Evolutionary conservation across 805 yeast genomes (phyloP).

Genomic region (Candida sonorensis): DNA sequence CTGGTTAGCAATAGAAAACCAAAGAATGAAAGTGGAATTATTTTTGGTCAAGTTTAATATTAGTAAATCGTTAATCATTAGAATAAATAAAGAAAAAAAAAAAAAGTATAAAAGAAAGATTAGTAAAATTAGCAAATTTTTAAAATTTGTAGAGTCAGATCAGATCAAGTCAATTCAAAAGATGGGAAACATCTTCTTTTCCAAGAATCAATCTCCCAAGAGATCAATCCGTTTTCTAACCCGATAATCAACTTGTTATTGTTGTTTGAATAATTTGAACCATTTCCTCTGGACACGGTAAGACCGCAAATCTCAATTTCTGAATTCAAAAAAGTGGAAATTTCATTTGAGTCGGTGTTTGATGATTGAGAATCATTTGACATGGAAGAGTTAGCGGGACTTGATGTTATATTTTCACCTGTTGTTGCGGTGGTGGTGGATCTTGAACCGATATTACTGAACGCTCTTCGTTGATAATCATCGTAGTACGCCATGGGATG

Average conservation of each 20-base stretch:
- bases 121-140: neutral
- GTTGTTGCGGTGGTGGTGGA: neutral
- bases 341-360: too few relatives aligned
- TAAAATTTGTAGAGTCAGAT: neutral
- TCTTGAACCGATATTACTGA: neutral
- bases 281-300: too few relatives aligned
- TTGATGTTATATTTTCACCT: neutral
- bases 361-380: too few relatives aligned
- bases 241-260: slow-evolving; percentile 49
- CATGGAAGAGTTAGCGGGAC: too few relatives aligned
- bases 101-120: neutral
- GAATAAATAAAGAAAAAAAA: slow-evolving; percentile 1
- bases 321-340: slow-evolving; percentile 18
- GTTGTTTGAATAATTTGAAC: too few relatives aligned
- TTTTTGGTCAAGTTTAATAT: too few relatives aligned
- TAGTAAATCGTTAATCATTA: too few relatives aligned
- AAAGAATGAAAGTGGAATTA: too few relatives aligned
- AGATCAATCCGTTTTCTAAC: slow-evolving; percentile 57
- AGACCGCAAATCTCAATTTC: slow-evolving; percentile 50
- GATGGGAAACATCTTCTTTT: slow-evolving; percentile 57
- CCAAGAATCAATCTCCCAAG: slow-evolving; percentile 65
- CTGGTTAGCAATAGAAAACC: too few relatives aligned
- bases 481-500: too few relatives aligned
- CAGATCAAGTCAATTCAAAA: slow-evolving; percentile 35
- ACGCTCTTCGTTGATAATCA: too few relatives aligned